Percentiles rank a stretch among this genome's conserved stretches.
phyloP scores from a whole-genome alignment of 2,329 filamentous ascomycete genomes.

The Periconia sp. region DNA sequence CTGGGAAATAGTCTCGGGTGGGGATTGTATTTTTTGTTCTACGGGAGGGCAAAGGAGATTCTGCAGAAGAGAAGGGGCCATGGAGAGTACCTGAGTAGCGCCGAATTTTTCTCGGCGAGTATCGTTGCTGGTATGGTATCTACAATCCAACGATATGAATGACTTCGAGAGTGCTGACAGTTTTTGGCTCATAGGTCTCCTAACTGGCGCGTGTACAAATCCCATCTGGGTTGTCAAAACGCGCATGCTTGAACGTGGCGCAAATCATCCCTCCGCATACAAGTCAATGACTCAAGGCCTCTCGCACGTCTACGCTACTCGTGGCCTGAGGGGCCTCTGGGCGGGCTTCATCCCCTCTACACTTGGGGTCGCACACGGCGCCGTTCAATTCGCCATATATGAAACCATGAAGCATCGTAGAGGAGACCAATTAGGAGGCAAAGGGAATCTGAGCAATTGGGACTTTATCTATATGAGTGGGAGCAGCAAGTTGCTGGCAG shows the following conservation, averaged over 20 bases:
- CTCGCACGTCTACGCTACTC: constrained; percentile 67
- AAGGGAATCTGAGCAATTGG: constrained; percentile 65
- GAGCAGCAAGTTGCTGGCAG: constrained; percentile 83
- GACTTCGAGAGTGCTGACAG: constrained; percentile 9
- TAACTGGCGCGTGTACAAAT: constrained; percentile 86
- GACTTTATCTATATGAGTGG: constrained; percentile 84
- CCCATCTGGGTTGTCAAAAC: constrained; percentile 99
- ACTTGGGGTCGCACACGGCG: constrained; percentile 88
- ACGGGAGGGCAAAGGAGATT: constrained; percentile 64
- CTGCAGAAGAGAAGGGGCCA: constrained; percentile 51
- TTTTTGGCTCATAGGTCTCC: constrained; percentile 59
- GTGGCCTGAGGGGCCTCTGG: constrained; percentile 84
- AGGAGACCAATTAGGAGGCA: constrained; percentile 41
- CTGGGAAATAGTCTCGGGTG: constrained; percentile 89
- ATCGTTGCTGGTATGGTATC: constrained; percentile 62
- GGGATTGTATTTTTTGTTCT: constrained; percentile 89
- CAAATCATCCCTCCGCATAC: constrained; percentile 78
- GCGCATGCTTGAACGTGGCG: constrained; percentile 89
- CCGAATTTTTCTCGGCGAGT: constrained; percentile 83
- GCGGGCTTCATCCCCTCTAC: constrained; percentile 82
- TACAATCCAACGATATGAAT: too few species aligned
- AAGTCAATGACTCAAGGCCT: constrained; percentile 76
- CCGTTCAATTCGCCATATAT: constrained; percentile 95
- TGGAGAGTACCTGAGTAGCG: constrained; percentile 58
- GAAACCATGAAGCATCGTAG: constrained; percentile 74